phyloP scores from a whole-genome alignment of 768 basidiomycete species.

The Dictyophora rubrovolvata region DNA sequence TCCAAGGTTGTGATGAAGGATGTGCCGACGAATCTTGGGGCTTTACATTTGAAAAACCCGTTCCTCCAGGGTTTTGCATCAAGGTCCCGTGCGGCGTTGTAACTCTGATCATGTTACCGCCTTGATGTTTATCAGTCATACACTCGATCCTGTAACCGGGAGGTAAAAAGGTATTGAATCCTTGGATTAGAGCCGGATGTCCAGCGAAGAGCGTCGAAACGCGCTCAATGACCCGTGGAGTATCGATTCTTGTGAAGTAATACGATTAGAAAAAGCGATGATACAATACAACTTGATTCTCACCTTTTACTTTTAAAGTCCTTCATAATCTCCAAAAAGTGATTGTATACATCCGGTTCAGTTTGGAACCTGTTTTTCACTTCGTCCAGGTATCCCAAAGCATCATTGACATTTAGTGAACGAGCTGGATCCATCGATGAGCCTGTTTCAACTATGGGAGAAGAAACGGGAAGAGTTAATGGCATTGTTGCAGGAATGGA shows the following conservation, averaged over 20 bases:
- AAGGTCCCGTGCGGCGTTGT: constrained; percentile 65
- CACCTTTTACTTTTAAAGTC: constrained; percentile 95
- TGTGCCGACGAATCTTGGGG: no score
- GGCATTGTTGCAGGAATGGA: no score
- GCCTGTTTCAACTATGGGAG: no score
- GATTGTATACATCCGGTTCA: constrained; percentile 89
- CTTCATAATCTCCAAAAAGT: constrained; percentile 96
- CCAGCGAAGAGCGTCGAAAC: constrained; percentile 37
- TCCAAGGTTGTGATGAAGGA: no score
- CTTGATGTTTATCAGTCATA: constrained; percentile 42
- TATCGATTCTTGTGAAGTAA: constrained; percentile 34
- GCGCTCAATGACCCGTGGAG: constrained; percentile 38
- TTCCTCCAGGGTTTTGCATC: constrained; percentile 34
- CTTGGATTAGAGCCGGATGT: constrained; percentile 36
- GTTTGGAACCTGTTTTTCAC: constrained; percentile 88
- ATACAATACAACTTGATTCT: constrained; percentile 23
- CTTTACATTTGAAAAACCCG: no score
- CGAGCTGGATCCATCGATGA: constrained; percentile 22
- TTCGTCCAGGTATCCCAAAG: constrained; percentile 86
- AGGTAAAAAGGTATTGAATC: constrained; percentile 42
- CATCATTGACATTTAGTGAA: constrained; percentile 89
- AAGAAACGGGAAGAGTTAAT: no score
- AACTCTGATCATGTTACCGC: constrained; percentile 59
- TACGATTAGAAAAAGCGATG: constrained; percentile 15
- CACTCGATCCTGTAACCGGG: constrained; percentile 29